Evolutionary conservation across 805 yeast species (phyloP).

Genomic region (Candida maesae): DNA sequence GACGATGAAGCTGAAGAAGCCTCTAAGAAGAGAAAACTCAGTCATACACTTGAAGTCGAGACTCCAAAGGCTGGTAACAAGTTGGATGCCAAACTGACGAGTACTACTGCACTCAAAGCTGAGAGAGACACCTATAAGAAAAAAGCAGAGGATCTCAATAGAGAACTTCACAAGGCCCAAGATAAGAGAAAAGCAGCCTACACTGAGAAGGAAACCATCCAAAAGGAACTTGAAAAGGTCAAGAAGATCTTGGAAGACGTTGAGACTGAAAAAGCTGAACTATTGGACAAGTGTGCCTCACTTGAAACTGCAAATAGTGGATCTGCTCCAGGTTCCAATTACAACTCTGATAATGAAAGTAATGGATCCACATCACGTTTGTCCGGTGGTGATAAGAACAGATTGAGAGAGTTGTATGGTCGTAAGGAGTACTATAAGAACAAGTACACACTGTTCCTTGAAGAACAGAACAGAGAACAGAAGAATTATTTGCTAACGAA

Average conservation of each 20-base stretch:
- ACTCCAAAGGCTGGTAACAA: background rate
- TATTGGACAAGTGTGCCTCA: background rate
- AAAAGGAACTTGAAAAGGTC: background rate
- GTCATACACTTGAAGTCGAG: background rate
- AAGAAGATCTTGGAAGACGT: background rate
- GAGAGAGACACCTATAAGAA: conserved; percentile 6
- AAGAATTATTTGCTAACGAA: conserved; percentile 4
- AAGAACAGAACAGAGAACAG: conserved; percentile 11
- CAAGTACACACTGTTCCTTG: conserved; percentile 10
- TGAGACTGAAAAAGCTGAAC: background rate
- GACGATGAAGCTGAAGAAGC: background rate
- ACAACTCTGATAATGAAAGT: background rate
- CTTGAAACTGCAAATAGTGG: background rate
- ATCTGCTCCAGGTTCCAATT: background rate
- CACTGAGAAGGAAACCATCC: background rate
- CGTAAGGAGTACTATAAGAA: conserved; percentile 23
- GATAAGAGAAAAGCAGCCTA: background rate
- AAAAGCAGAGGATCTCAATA: background rate
- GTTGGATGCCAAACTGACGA: background rate
- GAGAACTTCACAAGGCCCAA: background rate
- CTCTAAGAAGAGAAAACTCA: background rate
- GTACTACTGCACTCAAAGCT: background rate
- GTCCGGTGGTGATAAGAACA: background rate
- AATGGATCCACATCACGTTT: background rate
- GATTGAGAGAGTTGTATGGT: conserved; percentile 7